Evolutionary conservation across 805 yeast species (phyloP).

Genomic region (Tetrapisispora nanseiensis): DNA sequence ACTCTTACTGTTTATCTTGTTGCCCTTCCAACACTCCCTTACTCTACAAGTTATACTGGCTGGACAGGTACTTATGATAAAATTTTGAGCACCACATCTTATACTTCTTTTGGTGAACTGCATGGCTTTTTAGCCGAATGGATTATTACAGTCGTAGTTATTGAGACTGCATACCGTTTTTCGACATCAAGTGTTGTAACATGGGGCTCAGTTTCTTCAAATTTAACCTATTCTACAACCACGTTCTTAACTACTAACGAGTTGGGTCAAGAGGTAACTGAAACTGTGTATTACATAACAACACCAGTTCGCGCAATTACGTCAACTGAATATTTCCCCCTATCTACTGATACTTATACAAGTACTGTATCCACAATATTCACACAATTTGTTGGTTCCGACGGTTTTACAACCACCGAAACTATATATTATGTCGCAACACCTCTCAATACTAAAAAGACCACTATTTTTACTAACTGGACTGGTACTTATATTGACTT

Average conservation of each 20-base stretch:
- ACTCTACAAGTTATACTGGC: neutral
- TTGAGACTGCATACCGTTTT: neutral
- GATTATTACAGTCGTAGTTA: neutral
- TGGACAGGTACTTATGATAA: neutral
- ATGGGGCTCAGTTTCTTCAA: neutral
- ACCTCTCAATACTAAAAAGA: neutral
- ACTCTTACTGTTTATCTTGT: slow-evolving; percentile 1
- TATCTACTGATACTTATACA: neutral
- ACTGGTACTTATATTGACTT: neutral
- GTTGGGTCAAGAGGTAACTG: neutral
- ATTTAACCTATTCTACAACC: neutral
- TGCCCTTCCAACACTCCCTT: neutral
- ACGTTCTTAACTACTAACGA: neutral
- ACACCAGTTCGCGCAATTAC: neutral
- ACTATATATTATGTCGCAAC: slow-evolving; percentile 2
- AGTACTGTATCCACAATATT: neutral
- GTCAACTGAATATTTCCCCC: neutral
- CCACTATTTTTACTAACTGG: neutral
- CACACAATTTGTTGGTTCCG: neutral
- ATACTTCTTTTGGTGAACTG: neutral
- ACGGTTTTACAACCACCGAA: neutral
- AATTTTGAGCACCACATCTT: neutral
- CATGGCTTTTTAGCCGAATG: slow-evolving; percentile 1
- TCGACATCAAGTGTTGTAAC: neutral
- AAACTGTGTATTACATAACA: neutral